These are phyloP conservation scores for Penicillium hesseltinei DNA, from an alignment of 2,329 filamentous ascomycete genomes.

Conservation along the genomic window DNA sequence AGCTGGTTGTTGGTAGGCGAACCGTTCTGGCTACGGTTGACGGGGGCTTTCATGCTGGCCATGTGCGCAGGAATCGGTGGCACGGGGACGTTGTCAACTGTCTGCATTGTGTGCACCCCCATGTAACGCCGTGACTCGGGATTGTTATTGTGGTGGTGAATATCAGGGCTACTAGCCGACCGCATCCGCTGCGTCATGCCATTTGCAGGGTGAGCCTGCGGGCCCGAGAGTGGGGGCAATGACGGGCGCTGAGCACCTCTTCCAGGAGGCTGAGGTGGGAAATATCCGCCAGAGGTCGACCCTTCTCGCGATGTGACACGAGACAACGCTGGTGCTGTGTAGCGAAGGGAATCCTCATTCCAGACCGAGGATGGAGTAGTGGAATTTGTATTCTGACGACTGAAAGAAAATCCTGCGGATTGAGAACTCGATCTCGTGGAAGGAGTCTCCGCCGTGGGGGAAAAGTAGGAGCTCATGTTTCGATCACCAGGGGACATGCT, in stretches of 20 bases:
- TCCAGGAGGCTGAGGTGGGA: conserved; percentile 61
- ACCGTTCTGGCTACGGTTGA: conserved; percentile 75
- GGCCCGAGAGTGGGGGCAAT: conserved; percentile 65
- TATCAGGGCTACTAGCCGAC: conserved; percentile 94
- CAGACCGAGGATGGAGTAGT: conserved; percentile 51
- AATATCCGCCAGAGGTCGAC: conserved; percentile 62
- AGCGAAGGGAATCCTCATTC: conserved; percentile 73
- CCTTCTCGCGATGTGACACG: conserved; percentile 78
- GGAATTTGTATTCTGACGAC: conserved; percentile 68
- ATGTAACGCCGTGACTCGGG: conserved; percentile 45
- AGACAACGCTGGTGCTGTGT: conserved; percentile 83
- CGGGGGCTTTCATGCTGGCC: conserved; percentile 57
- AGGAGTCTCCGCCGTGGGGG: conserved; percentile 69
- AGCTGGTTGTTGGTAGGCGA: conserved; percentile 69
- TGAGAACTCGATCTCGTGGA: conserved; percentile 56
- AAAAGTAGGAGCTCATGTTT: conserved; percentile 86
- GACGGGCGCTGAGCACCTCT: conserved; percentile 66
- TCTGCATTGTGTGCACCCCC: conserved; percentile 57
- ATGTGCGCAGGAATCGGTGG: conserved; percentile 74
- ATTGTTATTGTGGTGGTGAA: conserved; percentile 62
- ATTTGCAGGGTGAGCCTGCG: conserved; percentile 52
- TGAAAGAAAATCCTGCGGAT: conserved; percentile 69
- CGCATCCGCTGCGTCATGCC: conserved; percentile 66
- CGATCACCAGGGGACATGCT: conserved; percentile 61
- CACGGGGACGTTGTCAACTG: conserved; percentile 62